Base-by-base conservation (phyloP, 352 stramenopile species). In the Peronospora destructor region DNA sequence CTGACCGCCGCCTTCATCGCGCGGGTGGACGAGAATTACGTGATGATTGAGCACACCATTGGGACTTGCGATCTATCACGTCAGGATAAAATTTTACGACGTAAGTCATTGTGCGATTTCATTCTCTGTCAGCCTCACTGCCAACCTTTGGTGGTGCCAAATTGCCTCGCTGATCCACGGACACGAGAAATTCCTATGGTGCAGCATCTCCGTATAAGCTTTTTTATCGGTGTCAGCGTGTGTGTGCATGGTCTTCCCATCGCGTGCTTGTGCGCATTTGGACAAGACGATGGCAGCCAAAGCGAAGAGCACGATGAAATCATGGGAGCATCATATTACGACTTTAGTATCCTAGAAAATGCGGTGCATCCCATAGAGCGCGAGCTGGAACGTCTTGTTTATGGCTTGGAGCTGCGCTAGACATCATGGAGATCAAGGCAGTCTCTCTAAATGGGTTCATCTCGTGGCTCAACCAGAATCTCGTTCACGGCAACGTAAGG, bases 401-500 rank as follows among this genome's bases (percentile, higher is more conserved):
- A 74, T 45, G 69, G 64, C 6, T 42, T 85, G 49, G 38, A 66
- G 42, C 38, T 79, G 34, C 60, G 44, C 28, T 71, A 58, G 42
- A 39, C 32, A 19, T 28, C 4, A 14, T 14, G 10, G 26, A 35
- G 16, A 26, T 5, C 14, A 12, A 35, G 9, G 4, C n/a, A 25
- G 14, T 17, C 10, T 23, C 13, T 51, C 36, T 81, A 86, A 37
- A 84, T 86, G 19, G 75, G 75, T 55, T 95, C 84, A 63, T 95
- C 87, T 33, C 85, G 77, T 28, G 85, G 81, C 61, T 97, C 85
- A 32, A 97, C 85, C 37, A 97, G 69, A 39, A 97, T 73, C 53
- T 91, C 85, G 60, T 96, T 97, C 43, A 96, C 79, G 9, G 84
- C 82, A 17, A 95, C 85, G 62, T 95, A 87, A 16, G 70, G 44